phyloP scores from a whole-genome alignment of 2,329 filamentous ascomycete genomes.

The Ophiosphaerella herpotricha region DNA sequence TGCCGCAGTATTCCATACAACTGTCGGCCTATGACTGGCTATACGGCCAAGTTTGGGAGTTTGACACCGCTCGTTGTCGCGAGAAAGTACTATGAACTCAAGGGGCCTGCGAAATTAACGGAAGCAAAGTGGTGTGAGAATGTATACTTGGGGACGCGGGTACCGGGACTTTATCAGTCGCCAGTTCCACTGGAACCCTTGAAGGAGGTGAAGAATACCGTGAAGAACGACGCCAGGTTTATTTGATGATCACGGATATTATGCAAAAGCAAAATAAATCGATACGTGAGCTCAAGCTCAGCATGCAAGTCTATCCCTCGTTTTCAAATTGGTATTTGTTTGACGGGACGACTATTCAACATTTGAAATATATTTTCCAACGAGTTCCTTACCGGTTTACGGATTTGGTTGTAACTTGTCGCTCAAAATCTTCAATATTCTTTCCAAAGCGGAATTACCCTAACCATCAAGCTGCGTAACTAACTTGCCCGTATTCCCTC shows the following conservation, averaged over 20 bases:
- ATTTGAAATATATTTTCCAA: no score
- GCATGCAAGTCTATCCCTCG: no score
- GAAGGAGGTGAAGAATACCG: conserved; percentile 31
- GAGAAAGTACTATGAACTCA: conserved; percentile 41
- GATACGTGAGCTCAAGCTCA: no score
- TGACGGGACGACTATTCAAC: no score
- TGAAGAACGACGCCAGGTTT: conserved; percentile 5
- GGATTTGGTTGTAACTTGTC: no score
- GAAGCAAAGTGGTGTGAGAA: conserved; percentile 38
- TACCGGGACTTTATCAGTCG: conserved; percentile 38
- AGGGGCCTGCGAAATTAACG: conserved; percentile 19
- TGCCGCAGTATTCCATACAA: conserved; percentile 41
- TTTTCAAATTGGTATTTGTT: no score
- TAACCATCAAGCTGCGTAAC: conserved; percentile 43
- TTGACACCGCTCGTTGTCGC: conserved; percentile 42
- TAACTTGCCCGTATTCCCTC: conserved; percentile 55
- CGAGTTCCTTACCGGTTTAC: no score
- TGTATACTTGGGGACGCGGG: conserved; percentile 34
- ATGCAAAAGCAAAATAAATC: no score
- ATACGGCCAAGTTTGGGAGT: conserved; percentile 38
- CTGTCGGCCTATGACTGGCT: conserved; percentile 33
- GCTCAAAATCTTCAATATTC: no score
- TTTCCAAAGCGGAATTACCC: not conserved
- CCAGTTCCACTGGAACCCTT: conserved; percentile 33
- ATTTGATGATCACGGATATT: no score